A percentile compares a stretch with the other conserved stretches of the same genome.
These are phyloP conservation scores for Brasenia schreberi DNA, from an alignment of 164 flowering plant genomes.

Conservation along the genomic window DNA sequence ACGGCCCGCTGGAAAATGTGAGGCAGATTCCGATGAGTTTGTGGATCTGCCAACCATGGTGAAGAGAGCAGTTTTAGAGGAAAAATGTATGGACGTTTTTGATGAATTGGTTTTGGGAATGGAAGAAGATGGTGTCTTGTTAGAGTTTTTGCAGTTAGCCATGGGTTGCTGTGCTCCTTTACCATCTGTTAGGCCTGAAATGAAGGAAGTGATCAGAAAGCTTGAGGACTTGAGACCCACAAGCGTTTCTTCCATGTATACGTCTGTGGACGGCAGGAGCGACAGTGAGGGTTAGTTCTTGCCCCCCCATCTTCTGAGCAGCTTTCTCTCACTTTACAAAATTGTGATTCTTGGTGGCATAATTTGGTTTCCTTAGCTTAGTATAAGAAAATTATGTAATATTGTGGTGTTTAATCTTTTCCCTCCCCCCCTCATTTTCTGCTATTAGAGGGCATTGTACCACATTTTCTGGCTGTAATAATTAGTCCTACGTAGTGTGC, in stretches of 20 bases:
- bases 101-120: background rate
- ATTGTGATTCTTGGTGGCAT: background rate
- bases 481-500: background rate
- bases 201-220: background rate
- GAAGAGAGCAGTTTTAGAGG: background rate
- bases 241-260: background rate
- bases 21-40: background rate
- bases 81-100: background rate
- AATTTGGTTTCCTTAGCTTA: background rate
- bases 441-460: background rate
- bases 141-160: background rate
- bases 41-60: background rate
- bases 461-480: background rate
- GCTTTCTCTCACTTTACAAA: background rate
- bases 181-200: background rate
- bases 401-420: too few relatives aligned
- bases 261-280: background rate
- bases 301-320: background rate
- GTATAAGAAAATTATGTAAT: background rate
- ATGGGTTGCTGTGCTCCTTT: background rate
- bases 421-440: background rate
- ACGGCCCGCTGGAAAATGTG: background rate
- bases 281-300: background rate
- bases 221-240: background rate
- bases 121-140: background rate